Evolutionary conservation across 257 asterid genomes (phyloP), one percentile per base, ranked within the genome.

Genomic region (Asclepias syriaca): DNA sequence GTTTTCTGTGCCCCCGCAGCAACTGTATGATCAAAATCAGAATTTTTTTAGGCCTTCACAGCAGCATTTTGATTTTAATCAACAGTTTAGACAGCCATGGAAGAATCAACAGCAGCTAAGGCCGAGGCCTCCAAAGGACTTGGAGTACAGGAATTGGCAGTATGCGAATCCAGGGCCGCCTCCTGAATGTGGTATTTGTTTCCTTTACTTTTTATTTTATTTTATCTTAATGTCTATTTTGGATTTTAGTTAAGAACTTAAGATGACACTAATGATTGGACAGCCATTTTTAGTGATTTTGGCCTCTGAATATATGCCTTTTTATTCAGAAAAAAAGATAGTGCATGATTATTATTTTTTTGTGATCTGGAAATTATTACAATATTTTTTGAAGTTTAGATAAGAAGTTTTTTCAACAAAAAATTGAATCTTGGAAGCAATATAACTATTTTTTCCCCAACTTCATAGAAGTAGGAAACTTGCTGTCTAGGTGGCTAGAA

Each of bases 61-160:
- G 66, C 80, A 78, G 58, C 85, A 34, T 64, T 71, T 66, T 64
- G 73, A 73, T 71, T 76, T 71, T 49, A 77, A 81, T 58, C 90
- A 84, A 75, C 88, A 81, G 82, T 82, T 85, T 76, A 82, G 86
- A 50, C 90, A 88, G 37, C 86, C 68, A 57, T 84, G 81, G 68
- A 75, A 78, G 37, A 72, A 71, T 55, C 69, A 50, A 73, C 89
- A 63, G 74, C 90, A 81, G 72, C 66, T 75, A 66, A 74, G 88
- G 75, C 88, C 86, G 3, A 79, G 87, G 79, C 79, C 87, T 61
- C 75, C 89, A 0, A 93, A 83, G 83, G 89, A 92, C 18, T 86
- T 85, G 24, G 88, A 85, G 75, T 88, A 81, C 75, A 84, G 97
- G 72, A 85, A 82, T 22, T 94, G 98, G 98, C 95, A 89, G 78